phyloP scores from a whole-genome alignment of 495 filamentous ascomycete species.

The Penicillium ochrochloron region DNA sequence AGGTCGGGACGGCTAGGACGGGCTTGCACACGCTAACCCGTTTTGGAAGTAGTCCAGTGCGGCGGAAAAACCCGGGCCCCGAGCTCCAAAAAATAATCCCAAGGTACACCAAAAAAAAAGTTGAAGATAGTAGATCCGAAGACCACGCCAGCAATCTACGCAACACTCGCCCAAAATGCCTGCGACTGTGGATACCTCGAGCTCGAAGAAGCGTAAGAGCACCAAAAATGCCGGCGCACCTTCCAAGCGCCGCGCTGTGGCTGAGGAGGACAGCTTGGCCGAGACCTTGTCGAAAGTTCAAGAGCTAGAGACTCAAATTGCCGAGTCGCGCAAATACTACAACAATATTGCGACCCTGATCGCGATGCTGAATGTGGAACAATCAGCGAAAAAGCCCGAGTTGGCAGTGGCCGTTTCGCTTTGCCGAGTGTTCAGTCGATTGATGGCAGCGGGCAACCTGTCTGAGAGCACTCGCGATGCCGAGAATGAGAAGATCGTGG shows the following conservation, averaged over 20 bases:
- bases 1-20: slow-evolving; percentile 73
- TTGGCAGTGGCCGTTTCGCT: slow-evolving; percentile 75
- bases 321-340: slow-evolving; percentile 85
- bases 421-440: slow-evolving; percentile 85
- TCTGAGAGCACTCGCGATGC: slow-evolving; percentile 62
- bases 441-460: slow-evolving; percentile 77
- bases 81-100: slow-evolving; percentile 41
- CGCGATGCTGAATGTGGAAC: slow-evolving; percentile 56
- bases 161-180: slow-evolving; percentile 38
- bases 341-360: slow-evolving; percentile 86
- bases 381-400: slow-evolving; percentile 46
- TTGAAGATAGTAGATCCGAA: slow-evolving; percentile 18
- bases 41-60: slow-evolving; percentile 68
- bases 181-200: slow-evolving; percentile 25
- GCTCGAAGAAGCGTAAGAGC: slow-evolving; percentile 51
- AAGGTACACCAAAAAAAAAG: slow-evolving; percentile 25
- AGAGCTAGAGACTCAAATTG: slow-evolving; percentile 74
- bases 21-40: slow-evolving; percentile 82
- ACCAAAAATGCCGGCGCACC: slow-evolving; percentile 40
- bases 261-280: slow-evolving; percentile 47
- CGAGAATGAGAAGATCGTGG: slow-evolving; percentile 74
- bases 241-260: slow-evolving; percentile 52
- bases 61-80: slow-evolving; percentile 45
- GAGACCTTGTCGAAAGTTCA: slow-evolving; percentile 63
- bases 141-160: slow-evolving; percentile 23